Conservation (phyloP, 208 protist genomes). For the Leishmania gerbilli region DNA sequence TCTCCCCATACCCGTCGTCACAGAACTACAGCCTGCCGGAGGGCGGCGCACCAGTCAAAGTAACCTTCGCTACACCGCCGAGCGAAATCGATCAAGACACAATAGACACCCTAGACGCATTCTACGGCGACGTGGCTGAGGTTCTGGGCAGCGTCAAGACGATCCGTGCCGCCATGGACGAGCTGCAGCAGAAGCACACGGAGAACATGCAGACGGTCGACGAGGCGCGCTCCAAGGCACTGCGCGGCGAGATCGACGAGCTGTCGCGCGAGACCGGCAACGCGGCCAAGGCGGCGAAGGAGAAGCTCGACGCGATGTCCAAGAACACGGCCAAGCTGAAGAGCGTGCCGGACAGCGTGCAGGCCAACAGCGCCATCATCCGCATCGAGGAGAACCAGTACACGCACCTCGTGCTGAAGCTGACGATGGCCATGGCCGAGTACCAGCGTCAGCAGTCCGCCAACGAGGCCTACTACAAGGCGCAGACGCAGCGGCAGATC, state of each 20-base stretch:
- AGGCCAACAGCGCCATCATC: conserved; percentile 76
- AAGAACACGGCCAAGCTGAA: conserved; percentile 70
- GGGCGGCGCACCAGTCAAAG: neutral
- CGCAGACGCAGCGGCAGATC: conserved; percentile 89
- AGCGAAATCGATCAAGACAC: conserved; percentile 66
- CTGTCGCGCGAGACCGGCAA: conserved; percentile 50
- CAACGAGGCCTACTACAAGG: conserved; percentile 72
- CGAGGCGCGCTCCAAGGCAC: conserved; percentile 41
- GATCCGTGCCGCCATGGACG: conserved; percentile 37
- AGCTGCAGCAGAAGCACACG: conserved; percentile 65
- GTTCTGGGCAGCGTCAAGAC: conserved; percentile 34
- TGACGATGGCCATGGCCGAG: conserved; percentile 55
- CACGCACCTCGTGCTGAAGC: conserved; percentile 49
- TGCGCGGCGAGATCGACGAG: conserved; percentile 68
- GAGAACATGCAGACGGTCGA: conserved; percentile 82
- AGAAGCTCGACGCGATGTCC: conserved; percentile 57
- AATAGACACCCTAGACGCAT: conserved; percentile 66
- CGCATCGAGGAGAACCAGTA: conserved; percentile 90
- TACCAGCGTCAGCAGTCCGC: conserved; percentile 66
- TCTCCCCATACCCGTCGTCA: neutral
- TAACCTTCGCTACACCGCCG: conserved; percentile 34
- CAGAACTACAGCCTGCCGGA: conserved; percentile 23
- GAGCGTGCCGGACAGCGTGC: conserved; percentile 49
- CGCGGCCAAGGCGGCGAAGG: conserved; percentile 47
- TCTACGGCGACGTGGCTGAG: conserved; percentile 54